A percentile compares a stretch with the other conserved stretches of the same genome.
These are phyloP conservation scores for Termitomyces sp. DNA, from an alignment of 768 basidiomycete genomes.

Conservation along the genomic window DNA sequence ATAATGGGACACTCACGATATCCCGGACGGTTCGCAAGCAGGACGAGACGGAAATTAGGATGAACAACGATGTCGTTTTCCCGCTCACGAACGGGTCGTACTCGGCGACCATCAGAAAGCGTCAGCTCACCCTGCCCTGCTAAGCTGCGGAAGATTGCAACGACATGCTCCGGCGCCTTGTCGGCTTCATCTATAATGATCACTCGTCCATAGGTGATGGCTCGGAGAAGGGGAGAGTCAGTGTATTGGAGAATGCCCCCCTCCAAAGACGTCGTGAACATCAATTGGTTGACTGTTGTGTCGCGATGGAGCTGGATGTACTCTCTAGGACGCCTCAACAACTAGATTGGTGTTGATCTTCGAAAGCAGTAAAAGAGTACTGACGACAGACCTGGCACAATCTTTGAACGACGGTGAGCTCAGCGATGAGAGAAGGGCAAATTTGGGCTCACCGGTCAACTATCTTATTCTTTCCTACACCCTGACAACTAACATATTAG, in stretches of 20 bases:
- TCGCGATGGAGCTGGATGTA: slow-evolving; percentile 70
- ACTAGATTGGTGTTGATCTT: slow-evolving; percentile 23
- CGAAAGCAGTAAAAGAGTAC: neutral
- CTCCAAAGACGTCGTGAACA: slow-evolving; percentile 62
- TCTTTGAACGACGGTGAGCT: slow-evolving; percentile 20
- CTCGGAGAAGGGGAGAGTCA: slow-evolving; percentile 63
- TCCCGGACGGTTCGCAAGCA: slow-evolving; percentile 64
- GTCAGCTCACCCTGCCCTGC: slow-evolving; percentile 62
- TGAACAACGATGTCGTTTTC: slow-evolving; percentile 57
- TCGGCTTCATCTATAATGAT: slow-evolving; percentile 71
- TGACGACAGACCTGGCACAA: slow-evolving; percentile 45
- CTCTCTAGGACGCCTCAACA: slow-evolving; percentile 57
- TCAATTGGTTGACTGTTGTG: slow-evolving; percentile 65
- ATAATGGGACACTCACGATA: slow-evolving; percentile 49
- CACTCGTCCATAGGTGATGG: slow-evolving; percentile 54
- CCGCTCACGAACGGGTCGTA: slow-evolving; percentile 39
- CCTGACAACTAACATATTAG: slow-evolving; percentile 24
- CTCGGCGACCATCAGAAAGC: slow-evolving; percentile 57
- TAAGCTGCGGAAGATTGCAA: slow-evolving; percentile 65
- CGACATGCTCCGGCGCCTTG: slow-evolving; percentile 71
- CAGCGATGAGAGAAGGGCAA: neutral
- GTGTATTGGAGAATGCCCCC: slow-evolving; percentile 53
- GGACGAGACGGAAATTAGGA: slow-evolving; percentile 56
- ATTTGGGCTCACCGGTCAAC: slow-evolving; percentile 44
- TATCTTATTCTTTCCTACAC: slow-evolving; percentile 70